Conservation (phyloP, 345 rosid species). For the Populus alba region DNA sequence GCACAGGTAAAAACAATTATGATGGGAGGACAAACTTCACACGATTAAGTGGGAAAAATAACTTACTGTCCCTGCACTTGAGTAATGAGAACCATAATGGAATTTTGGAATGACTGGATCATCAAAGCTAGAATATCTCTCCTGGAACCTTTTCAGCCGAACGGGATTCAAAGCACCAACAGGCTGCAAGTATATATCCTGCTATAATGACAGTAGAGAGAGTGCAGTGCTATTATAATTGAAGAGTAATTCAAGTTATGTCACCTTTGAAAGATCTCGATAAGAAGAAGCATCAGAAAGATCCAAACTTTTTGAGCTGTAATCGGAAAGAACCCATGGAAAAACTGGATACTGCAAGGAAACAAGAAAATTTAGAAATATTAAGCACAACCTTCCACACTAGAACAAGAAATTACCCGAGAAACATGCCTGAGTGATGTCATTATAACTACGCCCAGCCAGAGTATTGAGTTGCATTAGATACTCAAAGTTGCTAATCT, state of each 20-base stretch:
- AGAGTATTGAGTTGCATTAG: conserved; percentile 91
- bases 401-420: neutral
- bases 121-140: conserved; percentile 94
- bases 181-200: conserved; percentile 60
- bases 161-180: conserved; percentile 88
- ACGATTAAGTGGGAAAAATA: conserved; percentile 22
- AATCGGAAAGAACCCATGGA: conserved; percentile 94
- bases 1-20: neutral
- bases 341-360: conserved; percentile 94
- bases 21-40: conserved; percentile 3
- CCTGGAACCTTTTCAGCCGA: conserved; percentile 79
- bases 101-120: conserved; percentile 98
- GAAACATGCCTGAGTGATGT: conserved; percentile 84
- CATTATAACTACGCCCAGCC: conserved; percentile 99
- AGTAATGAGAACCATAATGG: conserved; percentile 98
- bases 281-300: conserved; percentile 80
- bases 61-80: conserved; percentile 94
- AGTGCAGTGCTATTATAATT: conserved; percentile 5
- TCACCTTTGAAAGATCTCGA: conserved; percentile 96
- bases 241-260: conserved; percentile 27
- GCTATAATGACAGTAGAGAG: conserved; percentile 26
- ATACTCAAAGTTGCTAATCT: conserved; percentile 99
- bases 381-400: neutral
- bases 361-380: conserved; percentile 17
- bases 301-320: conserved; percentile 70